These are phyloP conservation scores for Anacardium occidentale DNA, from an alignment of 345 rosid species.

Conservation along the genomic window DNA sequence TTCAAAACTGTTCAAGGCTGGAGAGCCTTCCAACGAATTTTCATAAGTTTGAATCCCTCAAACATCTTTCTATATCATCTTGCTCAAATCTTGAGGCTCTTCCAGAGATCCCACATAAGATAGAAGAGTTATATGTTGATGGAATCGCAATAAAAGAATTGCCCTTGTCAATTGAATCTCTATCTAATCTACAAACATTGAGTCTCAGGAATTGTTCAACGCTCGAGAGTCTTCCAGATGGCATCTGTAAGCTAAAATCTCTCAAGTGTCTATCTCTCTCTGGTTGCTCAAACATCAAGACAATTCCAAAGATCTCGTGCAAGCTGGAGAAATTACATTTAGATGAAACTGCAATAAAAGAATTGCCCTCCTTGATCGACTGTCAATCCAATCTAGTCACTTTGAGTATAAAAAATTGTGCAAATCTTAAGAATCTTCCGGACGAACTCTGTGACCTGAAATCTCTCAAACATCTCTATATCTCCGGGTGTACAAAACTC, in stretches of 20 bases:
- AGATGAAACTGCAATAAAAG: not conserved
- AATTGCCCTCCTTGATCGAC: not conserved
- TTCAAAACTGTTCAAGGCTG: not conserved
- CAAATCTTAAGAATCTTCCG: slow-evolving; percentile 21
- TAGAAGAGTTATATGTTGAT: not conserved
- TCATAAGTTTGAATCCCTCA: not conserved
- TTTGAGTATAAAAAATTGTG: no score
- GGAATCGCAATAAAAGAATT: not conserved
- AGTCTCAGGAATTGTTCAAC: not conserved
- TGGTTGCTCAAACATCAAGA: not conserved
- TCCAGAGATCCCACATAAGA: not conserved
- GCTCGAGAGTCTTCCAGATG: not conserved
- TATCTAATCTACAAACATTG: not conserved
- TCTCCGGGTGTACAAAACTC: slow-evolving; percentile 29
- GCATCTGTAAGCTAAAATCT: not conserved
- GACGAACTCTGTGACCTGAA: not conserved
- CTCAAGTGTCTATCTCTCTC: not conserved
- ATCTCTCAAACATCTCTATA: slow-evolving; percentile 24
- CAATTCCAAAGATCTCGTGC: not conserved
- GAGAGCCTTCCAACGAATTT: not conserved
- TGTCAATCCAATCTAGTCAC: not conserved
- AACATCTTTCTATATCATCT: not conserved
- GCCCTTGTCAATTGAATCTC: not conserved
- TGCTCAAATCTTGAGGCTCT: not conserved
- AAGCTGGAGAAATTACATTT: not conserved